These are phyloP conservation scores for Datura wrightii DNA, from an alignment of 257 asterid species.

Conservation along the genomic window DNA sequence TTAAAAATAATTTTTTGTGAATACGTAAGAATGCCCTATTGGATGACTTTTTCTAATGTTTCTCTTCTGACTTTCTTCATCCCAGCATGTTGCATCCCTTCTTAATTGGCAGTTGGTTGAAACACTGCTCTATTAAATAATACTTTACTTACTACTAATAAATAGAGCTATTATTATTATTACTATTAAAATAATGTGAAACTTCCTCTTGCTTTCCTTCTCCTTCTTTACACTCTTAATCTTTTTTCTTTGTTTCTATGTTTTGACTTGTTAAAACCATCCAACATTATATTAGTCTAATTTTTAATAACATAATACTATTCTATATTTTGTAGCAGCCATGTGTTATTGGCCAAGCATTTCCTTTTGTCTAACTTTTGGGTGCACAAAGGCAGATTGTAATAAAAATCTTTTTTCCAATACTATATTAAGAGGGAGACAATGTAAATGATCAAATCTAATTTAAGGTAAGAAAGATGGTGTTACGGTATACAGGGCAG, in stretches of 20 bases:
- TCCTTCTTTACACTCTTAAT: neutral
- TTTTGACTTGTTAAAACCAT: constrained; percentile 7
- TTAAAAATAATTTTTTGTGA: neutral
- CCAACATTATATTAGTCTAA: neutral
- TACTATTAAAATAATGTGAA: neutral
- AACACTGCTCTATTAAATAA: neutral
- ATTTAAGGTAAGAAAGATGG: neutral
- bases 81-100: constrained; percentile 21
- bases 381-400: neutral
- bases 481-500: neutral
- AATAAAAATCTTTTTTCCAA: neutral
- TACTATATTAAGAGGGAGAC: neutral
- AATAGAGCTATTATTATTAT: neutral
- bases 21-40: constrained; percentile 11
- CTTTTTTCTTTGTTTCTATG: neutral
- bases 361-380: constrained; percentile 22
- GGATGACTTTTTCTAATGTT: constrained; percentile 34
- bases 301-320: neutral
- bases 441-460: neutral
- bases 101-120: neutral
- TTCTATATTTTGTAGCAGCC: neutral
- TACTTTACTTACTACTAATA: neutral
- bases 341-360: neutral
- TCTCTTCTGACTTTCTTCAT: constrained; percentile 30
- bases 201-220: constrained; percentile 15